Conservation (phyloP, 305 asterid genomes). For the Fraxinus dipetala region DNA sequence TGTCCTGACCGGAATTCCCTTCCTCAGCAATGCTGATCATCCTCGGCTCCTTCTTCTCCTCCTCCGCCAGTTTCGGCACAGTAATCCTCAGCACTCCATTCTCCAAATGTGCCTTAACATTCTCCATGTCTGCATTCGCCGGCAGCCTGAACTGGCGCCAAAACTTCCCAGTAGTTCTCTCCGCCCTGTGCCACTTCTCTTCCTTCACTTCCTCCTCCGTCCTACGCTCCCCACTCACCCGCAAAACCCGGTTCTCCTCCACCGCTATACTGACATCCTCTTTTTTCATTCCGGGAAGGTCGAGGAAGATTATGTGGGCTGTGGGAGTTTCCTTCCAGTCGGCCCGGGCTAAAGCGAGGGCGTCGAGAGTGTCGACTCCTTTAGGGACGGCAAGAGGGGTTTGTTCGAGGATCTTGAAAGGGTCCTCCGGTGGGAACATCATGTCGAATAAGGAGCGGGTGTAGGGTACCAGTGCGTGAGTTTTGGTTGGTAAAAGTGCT, state of each 20-base stretch:
- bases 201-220: constrained; percentile 53
- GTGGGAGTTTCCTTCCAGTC: constrained; percentile 63
- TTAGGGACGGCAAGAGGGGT: constrained; percentile 40
- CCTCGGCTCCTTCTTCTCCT: constrained; percentile 46
- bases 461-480: constrained; percentile 54
- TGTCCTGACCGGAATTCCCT: constrained; percentile 24
- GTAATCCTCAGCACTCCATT: constrained; percentile 56
- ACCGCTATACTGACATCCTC: constrained; percentile 64
- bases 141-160: constrained; percentile 75
- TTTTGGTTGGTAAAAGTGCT: constrained; percentile 17
- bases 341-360: constrained; percentile 58
- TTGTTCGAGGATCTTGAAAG: constrained; percentile 60
- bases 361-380: constrained; percentile 23
- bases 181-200: constrained; percentile 74
- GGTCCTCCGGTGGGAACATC: constrained; percentile 48
- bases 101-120: constrained; percentile 47
- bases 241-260: constrained; percentile 52
- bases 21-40: constrained; percentile 46
- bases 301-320: constrained; percentile 53
- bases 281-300: constrained; percentile 63
- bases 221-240: constrained; percentile 59
- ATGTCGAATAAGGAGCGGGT: constrained; percentile 35
- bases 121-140: constrained; percentile 51
- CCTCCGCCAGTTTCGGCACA: constrained; percentile 52
- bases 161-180: constrained; percentile 59